Evolutionary conservation across 495 filamentous ascomycete species (phyloP), one percentile per base, ranked within the genome.

Genomic region (Penicillium bialowiezense): DNA sequence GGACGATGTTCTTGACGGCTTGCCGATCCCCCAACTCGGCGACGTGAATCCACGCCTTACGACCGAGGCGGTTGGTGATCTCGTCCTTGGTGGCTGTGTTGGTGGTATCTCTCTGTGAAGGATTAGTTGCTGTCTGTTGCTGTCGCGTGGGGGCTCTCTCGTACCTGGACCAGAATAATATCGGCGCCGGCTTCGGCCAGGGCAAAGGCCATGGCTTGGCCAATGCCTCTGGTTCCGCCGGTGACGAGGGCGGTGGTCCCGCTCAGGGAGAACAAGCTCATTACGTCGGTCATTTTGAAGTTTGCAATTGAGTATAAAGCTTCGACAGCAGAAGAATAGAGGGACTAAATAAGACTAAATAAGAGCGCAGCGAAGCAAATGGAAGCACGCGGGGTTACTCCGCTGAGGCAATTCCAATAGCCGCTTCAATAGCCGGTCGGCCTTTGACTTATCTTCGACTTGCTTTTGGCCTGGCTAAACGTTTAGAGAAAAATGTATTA

Each of bases 191-290:
- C 88, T 70, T 93, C 88, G 28, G 90, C 89, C 9, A 91, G 65
- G 3, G 84, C 89, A 50, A 95, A 63, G 34, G 88, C 87, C 71
- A 95, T 91, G 9, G 88, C 79, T 62, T 88, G 83, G 13, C 91
- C 91, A 42, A 97, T 95, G 18, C 91, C 91, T 43, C 91, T 75
- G 13, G 90, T 93, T 42, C 89, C 89, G 21, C 91, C 91, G 0
- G 91, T 97, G 26, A 96, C 75, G 38, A 96, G 68, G 28, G 91
- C 91, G 7, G 87, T 95, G 60, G 89, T 61, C 42, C 73, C 72
- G 15, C 52, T 57, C 23, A 78, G 54, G 34, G 72, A 76, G 56
- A 79, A 79, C 15, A 77, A 65, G 20, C 68, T 69, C 15, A 37
- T 26, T 32, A 67, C 52, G 31, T 58, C 62, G 41, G 54, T 29